Conservation (phyloP, 345 rosid genomes). For the Eucalyptus camaldulensis region DNA sequence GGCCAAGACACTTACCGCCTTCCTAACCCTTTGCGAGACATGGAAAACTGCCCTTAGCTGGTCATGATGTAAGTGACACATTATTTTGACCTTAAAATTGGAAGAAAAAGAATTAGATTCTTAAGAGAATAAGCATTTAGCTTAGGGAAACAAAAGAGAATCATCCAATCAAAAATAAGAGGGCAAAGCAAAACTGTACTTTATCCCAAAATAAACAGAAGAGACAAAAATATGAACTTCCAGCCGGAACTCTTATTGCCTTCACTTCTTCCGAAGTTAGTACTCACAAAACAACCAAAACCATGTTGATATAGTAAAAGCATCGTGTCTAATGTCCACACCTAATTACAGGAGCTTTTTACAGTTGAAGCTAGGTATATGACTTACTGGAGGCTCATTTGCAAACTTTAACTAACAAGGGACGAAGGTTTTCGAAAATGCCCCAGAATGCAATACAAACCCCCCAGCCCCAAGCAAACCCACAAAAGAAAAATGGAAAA, state of each 20-base stretch:
- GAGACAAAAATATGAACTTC: background rate
- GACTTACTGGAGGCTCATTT: background rate
- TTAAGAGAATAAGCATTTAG: background rate
- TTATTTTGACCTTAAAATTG: slow-evolving; percentile 58
- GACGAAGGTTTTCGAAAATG: background rate
- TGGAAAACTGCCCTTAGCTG: slow-evolving; percentile 85
- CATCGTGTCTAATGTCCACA: background rate
- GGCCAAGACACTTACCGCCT: slow-evolving; percentile 47
- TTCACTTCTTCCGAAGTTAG: background rate
- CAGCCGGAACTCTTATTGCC: background rate
- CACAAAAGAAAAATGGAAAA: background rate
- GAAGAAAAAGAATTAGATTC: background rate
- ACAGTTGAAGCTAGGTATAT: background rate
- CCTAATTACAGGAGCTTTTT: background rate
- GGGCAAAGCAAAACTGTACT: background rate
- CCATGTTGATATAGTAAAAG: background rate
- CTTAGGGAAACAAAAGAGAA: background rate
- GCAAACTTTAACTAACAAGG: background rate
- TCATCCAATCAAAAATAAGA: background rate
- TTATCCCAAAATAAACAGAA: background rate
- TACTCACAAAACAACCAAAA: background rate
- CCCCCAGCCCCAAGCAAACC: background rate
- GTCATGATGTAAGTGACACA: slow-evolving; percentile 93
- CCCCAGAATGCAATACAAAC: background rate
- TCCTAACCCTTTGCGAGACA: slow-evolving; percentile 69